Conservation (phyloP, 148 eudicot genomes). For the Diospyros kaki region DNA sequence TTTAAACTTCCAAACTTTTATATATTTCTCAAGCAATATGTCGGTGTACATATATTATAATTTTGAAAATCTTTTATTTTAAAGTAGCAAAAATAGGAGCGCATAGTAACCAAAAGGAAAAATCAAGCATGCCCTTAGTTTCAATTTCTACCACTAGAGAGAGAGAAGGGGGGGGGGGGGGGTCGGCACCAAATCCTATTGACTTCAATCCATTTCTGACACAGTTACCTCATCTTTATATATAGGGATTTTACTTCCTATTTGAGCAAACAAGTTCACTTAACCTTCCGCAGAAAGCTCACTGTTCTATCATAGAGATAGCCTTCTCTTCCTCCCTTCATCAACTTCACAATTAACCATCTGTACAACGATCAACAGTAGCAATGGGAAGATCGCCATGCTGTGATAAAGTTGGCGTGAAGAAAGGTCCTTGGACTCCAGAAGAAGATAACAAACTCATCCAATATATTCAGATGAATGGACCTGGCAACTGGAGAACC, state of each 20-base stretch:
- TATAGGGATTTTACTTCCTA: conserved; percentile 6
- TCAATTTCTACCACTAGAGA: conserved; percentile 6
- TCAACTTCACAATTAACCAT: neutral
- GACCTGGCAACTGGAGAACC: conserved; percentile 40
- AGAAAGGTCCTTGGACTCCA: conserved; percentile 45
- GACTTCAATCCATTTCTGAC: conserved; percentile 18
- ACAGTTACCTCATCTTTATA: conserved; percentile 14
- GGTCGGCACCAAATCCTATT: conserved; percentile 32
- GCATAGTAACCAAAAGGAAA: too few species aligned
- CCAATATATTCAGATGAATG: conserved; percentile 31
- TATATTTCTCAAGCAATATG: too few species aligned
- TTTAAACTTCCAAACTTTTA: too few species aligned
- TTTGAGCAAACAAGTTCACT: conserved; percentile 16
- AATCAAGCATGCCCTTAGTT: too few species aligned
- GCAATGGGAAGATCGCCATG: conserved; percentile 42
- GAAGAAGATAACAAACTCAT: conserved; percentile 42
- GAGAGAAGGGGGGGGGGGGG: conserved; percentile 13
- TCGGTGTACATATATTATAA: too few species aligned
- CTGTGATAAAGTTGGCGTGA: conserved; percentile 30
- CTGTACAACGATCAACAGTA: neutral
- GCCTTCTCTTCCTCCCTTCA: neutral
- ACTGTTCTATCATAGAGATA: neutral
- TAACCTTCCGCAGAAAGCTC: conserved; percentile 1
- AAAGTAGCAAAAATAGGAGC: too few species aligned
- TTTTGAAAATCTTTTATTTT: too few species aligned